A percentile compares a stretch with the other conserved stretches of the same genome.
Evolutionary conservation across 164 flowering plant species (phyloP).

Genomic region (Stephania cephalantha): DNA sequence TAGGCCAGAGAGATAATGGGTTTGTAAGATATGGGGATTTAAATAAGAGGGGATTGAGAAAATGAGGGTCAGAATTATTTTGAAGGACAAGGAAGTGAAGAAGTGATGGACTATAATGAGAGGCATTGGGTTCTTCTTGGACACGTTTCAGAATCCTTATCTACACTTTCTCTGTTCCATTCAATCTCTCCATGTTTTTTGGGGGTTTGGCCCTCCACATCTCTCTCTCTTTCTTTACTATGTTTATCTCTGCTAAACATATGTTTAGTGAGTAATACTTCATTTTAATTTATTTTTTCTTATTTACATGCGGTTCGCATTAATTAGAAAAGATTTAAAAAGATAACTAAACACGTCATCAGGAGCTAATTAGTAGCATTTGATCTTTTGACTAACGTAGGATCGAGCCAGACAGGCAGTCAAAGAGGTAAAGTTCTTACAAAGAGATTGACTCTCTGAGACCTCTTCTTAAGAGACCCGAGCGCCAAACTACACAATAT

Average conservation of each 20-base stretch:
- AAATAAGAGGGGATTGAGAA: not conserved
- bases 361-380: too few species aligned
- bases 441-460: too few species aligned
- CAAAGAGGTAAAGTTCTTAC: too few species aligned
- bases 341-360: too few species aligned
- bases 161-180: conserved; percentile 6
- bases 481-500: too few species aligned
- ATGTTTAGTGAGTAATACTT: too few species aligned
- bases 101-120: not conserved
- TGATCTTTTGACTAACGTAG: too few species aligned
- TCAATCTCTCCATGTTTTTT: not conserved
- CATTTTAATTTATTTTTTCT: not conserved
- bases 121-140: not conserved
- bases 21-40: not conserved
- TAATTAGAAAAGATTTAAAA: too few species aligned
- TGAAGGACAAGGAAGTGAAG: not conserved
- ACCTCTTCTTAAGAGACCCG: too few species aligned
- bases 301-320: too few species aligned
- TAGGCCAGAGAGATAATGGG: not conserved
- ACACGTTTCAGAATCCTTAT: conserved; percentile 1
- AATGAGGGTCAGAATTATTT: not conserved
- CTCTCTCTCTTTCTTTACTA: not conserved
- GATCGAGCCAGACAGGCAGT: too few species aligned
- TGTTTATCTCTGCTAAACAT: not conserved
- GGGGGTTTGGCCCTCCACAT: not conserved